Conservation (phyloP, 2,329 filamentous ascomycete species). For the Aureobasidium musti region DNA sequence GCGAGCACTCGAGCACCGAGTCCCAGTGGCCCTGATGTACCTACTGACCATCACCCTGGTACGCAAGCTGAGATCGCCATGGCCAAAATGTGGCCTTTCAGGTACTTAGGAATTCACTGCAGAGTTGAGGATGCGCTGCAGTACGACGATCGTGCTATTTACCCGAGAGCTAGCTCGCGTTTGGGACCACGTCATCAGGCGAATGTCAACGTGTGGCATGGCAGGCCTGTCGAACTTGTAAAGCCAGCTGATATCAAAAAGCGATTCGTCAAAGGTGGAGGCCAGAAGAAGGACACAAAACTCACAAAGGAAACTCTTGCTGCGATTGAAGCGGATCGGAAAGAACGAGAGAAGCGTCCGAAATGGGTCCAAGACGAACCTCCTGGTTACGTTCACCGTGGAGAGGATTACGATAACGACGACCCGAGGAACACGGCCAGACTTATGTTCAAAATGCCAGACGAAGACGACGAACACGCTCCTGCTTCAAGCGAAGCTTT, state of each 20-base stretch:
- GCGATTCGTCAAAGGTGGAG: conserved; percentile 62
- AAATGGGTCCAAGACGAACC: conserved; percentile 95
- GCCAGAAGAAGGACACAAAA: conserved; percentile 74
- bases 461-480: conserved; percentile 27
- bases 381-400: conserved; percentile 77
- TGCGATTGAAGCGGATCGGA: conserved; percentile 77
- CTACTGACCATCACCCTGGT: conserved; percentile 61
- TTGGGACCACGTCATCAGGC: conserved; percentile 91
- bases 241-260: conserved; percentile 86
- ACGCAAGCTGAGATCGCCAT: conserved; percentile 90
- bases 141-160: conserved; percentile 91
- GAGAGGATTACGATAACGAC: conserved; percentile 72
- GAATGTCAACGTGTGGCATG: conserved; percentile 79
- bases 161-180: conserved; percentile 90
- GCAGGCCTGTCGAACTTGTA: conserved; percentile 83
- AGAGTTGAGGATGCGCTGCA: conserved; percentile 93
- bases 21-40: conserved; percentile 49
- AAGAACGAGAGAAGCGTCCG: conserved; percentile 75
- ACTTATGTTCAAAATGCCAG: conserved; percentile 72
- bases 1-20: conserved; percentile 63
- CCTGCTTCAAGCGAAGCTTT: conserved; percentile 55
- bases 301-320: conserved; percentile 77
- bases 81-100: conserved; percentile 92
- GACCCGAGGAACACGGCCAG: conserved; percentile 75
- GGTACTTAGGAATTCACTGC: conserved; percentile 94